Conservation (phyloP, 805 yeast genomes). For the Zygosaccharomyces rouxii region DNA sequence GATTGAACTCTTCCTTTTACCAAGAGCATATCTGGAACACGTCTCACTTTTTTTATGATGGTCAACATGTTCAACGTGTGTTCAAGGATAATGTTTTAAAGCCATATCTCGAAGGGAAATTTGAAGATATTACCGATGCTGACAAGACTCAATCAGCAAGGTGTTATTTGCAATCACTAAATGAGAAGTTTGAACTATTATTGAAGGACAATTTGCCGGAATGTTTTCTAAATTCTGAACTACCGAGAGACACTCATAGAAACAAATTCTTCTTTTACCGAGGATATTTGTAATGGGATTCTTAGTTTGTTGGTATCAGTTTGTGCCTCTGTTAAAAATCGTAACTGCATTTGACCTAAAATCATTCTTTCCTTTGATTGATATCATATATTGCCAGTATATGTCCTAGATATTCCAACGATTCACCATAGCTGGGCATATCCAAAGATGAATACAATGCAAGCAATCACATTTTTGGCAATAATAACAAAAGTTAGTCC, state of each 20-base stretch:
- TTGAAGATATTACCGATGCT: neutral
- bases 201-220: neutral
- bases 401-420: neutral
- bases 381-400: neutral
- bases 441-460: neutral
- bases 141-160: neutral
- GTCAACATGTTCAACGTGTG: neutral
- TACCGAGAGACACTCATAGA: neutral
- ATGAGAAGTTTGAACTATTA: neutral
- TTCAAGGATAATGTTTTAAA: neutral
- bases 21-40: constrained; percentile 4
- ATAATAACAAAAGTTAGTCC: neutral
- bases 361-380: neutral
- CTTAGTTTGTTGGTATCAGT: too few species aligned
- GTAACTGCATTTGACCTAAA: neutral
- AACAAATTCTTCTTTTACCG: neutral
- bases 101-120: neutral
- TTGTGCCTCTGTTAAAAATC: neutral
- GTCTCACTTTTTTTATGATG: constrained; percentile 13
- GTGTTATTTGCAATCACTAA: neutral
- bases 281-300: neutral
- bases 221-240: neutral
- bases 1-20: constrained; percentile 5
- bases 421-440: neutral
- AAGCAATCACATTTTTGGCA: neutral